Conservation (phyloP, 1,284 basidiomycete genomes). For the Ustilago lituana region DNA sequence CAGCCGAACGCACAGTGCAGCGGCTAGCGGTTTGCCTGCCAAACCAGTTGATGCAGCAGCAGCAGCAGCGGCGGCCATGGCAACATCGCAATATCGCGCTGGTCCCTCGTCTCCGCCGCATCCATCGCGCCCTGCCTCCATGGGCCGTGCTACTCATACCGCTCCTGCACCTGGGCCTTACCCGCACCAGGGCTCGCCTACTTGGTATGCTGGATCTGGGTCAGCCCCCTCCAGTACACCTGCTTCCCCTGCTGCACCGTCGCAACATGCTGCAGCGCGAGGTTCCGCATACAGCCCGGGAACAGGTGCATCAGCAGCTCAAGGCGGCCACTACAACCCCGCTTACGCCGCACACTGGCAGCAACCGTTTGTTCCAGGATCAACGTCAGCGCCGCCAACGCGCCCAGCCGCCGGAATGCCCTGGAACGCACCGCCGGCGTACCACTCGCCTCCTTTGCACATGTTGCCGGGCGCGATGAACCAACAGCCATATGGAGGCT, state of each 20-base stretch:
- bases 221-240: constrained; percentile 20
- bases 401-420: constrained; percentile 1
- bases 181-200: constrained; percentile 14
- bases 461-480: constrained; percentile 12
- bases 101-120: constrained; percentile 22
- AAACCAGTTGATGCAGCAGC: constrained; percentile 40
- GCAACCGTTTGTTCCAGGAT: constrained; percentile 11
- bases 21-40: constrained; percentile 24
- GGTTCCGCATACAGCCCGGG: constrained; percentile 15
- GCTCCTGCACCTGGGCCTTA: constrained; percentile 8
- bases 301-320: constrained; percentile 5
- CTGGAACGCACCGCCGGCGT: constrained; percentile 20
- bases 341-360: constrained; percentile 41
- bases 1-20: constrained; percentile 22
- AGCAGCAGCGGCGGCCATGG: constrained; percentile 14
- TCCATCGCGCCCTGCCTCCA: constrained; percentile 7
- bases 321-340: constrained; percentile 42
- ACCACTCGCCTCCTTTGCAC: constrained; percentile 25
- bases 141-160: not conserved
- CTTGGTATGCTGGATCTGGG: constrained; percentile 16
- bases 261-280: constrained; percentile 2
- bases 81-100: no score
- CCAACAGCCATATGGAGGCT: constrained; percentile 18
- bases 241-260: constrained; percentile 19
- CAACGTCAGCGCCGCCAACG: constrained; percentile 8